Conservation (phyloP, 768 basidiomycete species). For the Podaxis pistillaris region DNA sequence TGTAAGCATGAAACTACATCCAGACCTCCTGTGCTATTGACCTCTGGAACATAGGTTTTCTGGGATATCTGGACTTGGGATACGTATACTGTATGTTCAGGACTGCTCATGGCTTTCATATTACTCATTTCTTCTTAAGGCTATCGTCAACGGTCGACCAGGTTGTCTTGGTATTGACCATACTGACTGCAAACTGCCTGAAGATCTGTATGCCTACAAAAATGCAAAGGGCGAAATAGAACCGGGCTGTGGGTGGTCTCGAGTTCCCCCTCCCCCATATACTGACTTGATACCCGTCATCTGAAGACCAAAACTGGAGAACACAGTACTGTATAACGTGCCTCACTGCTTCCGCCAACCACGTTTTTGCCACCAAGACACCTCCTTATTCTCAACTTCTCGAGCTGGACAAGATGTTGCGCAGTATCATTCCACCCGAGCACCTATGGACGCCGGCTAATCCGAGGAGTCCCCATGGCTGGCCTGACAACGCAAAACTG, state of each 20-base stretch:
- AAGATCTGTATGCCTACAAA: constrained; percentile 34
- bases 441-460: constrained; percentile 40
- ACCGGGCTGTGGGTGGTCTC: constrained; percentile 38
- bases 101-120: neutral
- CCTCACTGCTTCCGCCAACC: constrained; percentile 40
- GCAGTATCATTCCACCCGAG: constrained; percentile 45
- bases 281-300: neutral
- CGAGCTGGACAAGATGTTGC: constrained; percentile 49
- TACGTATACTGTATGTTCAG: constrained; percentile 41
- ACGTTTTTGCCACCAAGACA: constrained; percentile 36
- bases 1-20: constrained; percentile 18
- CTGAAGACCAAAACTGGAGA: constrained; percentile 43
- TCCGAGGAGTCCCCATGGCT: constrained; percentile 37
- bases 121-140: constrained; percentile 25
- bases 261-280: neutral
- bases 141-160: constrained; percentile 50
- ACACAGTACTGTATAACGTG: constrained; percentile 43
- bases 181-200: constrained; percentile 51
- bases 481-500: constrained; percentile 26
- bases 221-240: constrained; percentile 34
- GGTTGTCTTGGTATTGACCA: constrained; percentile 44
- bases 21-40: neutral
- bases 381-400: constrained; percentile 44
- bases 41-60: constrained; percentile 33
- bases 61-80: constrained; percentile 55